Evolutionary conservation across 2,329 filamentous ascomycete species (phyloP).

Genomic region (Corynespora cassiicola): DNA sequence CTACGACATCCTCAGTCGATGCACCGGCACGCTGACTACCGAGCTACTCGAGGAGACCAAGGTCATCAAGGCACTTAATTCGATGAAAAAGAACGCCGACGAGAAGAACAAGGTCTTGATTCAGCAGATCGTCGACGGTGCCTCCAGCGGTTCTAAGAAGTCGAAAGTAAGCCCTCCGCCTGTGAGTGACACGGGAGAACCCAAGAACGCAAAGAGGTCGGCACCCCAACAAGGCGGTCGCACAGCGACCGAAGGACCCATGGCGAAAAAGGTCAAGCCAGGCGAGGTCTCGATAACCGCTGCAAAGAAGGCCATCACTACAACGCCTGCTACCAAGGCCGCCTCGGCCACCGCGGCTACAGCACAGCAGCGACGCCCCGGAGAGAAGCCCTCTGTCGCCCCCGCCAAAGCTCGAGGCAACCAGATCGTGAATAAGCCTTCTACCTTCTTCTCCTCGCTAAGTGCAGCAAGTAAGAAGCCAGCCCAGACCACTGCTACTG

Average conservation of each 20-base stretch:
- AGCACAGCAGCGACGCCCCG: constrained; percentile 31
- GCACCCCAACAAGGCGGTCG: constrained; percentile 25
- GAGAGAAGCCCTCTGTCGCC: constrained; percentile 32
- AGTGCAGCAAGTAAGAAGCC: constrained; percentile 55
- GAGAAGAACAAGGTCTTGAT: constrained; percentile 68
- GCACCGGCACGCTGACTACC: constrained; percentile 64
- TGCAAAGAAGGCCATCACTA: constrained; percentile 23
- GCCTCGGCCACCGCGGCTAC: constrained; percentile 13
- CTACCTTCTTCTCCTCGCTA: constrained; percentile 53
- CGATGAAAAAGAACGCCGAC: constrained; percentile 70
- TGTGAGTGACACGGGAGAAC: constrained; percentile 25
- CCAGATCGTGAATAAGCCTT: constrained; percentile 52
- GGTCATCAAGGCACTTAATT: constrained; percentile 68
- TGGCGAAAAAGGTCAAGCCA: constrained; percentile 37
- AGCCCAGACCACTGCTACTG: constrained; percentile 23
- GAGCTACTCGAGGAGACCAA: constrained; percentile 68
- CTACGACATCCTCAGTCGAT: constrained; percentile 64
- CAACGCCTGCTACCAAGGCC: constrained; percentile 14
- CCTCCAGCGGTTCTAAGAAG: constrained; percentile 50
- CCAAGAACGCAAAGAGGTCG: constrained; percentile 39
- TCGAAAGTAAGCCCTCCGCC: constrained; percentile 38
- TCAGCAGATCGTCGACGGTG: constrained; percentile 59
- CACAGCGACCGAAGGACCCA: constrained; percentile 22
- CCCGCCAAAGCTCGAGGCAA: constrained; percentile 40
- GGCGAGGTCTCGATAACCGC: constrained; percentile 20